Evolutionary conservation across 352 stramenopile genomes (phyloP).

Genomic region (Phytophthora colocasiae): DNA sequence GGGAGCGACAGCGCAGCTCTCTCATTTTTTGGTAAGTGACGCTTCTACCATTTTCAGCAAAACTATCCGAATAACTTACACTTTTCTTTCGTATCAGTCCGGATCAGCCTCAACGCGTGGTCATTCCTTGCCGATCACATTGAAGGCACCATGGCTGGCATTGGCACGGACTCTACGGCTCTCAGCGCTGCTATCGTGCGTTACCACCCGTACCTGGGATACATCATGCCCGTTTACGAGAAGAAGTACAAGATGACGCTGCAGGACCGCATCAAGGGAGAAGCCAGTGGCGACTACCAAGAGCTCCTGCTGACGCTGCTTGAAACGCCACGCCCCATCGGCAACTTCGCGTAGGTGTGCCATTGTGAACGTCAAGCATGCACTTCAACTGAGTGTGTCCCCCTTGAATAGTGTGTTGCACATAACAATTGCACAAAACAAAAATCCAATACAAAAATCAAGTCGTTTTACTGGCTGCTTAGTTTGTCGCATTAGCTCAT

Average conservation of each 20-base stretch:
- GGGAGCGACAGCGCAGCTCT: conserved; percentile 57
- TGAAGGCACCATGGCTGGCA: conserved; percentile 68
- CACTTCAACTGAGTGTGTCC: too few species aligned
- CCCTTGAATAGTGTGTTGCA: too few species aligned
- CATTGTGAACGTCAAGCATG: not conserved
- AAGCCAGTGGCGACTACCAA: conserved; percentile 66
- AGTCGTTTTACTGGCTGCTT: not conserved
- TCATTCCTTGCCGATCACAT: conserved; percentile 69
- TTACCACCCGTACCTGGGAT: conserved; percentile 68
- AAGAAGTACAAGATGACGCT: conserved; percentile 68
- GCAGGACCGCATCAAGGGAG: conserved; percentile 60
- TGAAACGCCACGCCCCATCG: conserved; percentile 45
- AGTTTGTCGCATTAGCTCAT: too few species aligned
- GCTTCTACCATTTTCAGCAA: not conserved
- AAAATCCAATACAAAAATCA: conserved; percentile 10
- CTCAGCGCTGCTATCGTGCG: conserved; percentile 71
- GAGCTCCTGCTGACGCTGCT: conserved; percentile 69
- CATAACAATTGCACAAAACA: not conserved
- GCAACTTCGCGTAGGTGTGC: conserved; percentile 39
- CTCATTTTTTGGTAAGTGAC: conserved; percentile 54
- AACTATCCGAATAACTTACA: not conserved
- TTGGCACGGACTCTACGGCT: conserved; percentile 74
- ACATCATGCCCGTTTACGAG: conserved; percentile 63
- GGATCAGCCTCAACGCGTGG: conserved; percentile 65
- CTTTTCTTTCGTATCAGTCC: conserved; percentile 31